Evolutionary conservation across 2,329 filamentous ascomycete species (phyloP).

Genomic region (Dothideomycetes sp.): DNA sequence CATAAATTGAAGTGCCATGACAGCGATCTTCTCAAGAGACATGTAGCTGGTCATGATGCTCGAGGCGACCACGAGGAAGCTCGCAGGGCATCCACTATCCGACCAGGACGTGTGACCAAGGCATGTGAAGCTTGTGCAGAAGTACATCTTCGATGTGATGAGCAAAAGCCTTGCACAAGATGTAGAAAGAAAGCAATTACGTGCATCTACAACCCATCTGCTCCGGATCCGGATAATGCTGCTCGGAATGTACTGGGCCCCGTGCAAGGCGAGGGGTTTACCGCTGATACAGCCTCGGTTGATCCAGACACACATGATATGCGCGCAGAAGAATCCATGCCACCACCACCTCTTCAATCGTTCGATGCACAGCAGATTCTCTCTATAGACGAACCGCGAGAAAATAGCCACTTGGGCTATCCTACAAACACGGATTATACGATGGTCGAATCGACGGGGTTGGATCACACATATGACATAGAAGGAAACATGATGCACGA

Average conservation of each 20-base stretch:
- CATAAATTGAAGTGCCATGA: no score
- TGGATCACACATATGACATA: background rate
- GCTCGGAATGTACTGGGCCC: slow-evolving; percentile 4
- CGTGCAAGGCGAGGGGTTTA: background rate
- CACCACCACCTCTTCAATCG: no score
- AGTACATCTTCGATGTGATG: slow-evolving; percentile 43
- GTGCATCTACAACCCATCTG: slow-evolving; percentile 25
- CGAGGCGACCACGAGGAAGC: slow-evolving; percentile 22
- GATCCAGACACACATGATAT: no score
- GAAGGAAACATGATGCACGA: slow-evolving; percentile 7
- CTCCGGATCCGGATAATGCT: slow-evolving; percentile 4
- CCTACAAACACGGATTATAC: no score
- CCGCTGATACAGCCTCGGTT: background rate
- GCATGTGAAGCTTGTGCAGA: slow-evolving; percentile 42
- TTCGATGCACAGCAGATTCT: no score
- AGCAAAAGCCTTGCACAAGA: slow-evolving; percentile 42
- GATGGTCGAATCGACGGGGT: no score
- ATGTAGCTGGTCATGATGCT: slow-evolving; percentile 33
- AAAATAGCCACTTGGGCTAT: background rate
- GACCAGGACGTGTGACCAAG: slow-evolving; percentile 33
- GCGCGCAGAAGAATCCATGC: no score
- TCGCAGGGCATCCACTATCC: slow-evolving; percentile 18
- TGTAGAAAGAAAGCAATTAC: slow-evolving; percentile 38
- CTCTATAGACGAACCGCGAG: no score
- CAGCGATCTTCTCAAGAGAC: slow-evolving; percentile 40